These are phyloP conservation scores for Atkinsonella hypoxylon DNA, from an alignment of 2,329 filamentous ascomycete genomes.

Conservation along the genomic window DNA sequence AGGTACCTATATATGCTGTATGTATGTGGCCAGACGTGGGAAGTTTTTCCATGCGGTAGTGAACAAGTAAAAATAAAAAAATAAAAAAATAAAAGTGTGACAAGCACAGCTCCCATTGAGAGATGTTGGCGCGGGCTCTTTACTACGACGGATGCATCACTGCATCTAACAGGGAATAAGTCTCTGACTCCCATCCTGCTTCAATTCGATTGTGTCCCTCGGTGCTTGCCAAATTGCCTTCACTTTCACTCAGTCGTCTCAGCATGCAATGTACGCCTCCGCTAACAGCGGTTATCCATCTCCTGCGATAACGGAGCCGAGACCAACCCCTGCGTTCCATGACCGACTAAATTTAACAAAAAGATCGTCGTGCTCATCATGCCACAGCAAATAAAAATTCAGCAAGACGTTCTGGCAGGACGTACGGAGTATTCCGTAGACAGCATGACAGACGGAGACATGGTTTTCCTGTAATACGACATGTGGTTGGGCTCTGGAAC, in stretches of 20 bases:
- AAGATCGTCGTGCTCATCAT: not conserved
- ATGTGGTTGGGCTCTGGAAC: constrained; percentile 19
- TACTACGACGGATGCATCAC: constrained; percentile 1
- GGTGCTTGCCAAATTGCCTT: too few species aligned
- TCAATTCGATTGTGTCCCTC: too few species aligned
- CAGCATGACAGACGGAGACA: not conserved
- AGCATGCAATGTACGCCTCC: not conserved
- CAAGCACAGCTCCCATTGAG: not conserved
- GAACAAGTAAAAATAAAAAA: not conserved
- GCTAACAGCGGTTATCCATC: not conserved
- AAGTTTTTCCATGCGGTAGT: not conserved
- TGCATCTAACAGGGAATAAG: not conserved
- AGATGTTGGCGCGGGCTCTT: not conserved
- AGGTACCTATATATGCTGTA: too few species aligned
- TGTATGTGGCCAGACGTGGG: not conserved
- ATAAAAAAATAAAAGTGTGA: not conserved
- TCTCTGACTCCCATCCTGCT: not conserved
- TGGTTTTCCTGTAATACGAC: constrained; percentile 10
- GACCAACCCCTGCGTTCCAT: not conserved
- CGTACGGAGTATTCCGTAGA: not conserved
- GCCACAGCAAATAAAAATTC: not conserved
- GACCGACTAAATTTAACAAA: not conserved
- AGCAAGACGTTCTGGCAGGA: not conserved
- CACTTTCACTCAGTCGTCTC: not conserved
- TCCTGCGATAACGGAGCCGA: not conserved